Base-by-base conservation (phyloP, 2,329 filamentous ascomycete species). In the Fonsecaea nubica region DNA sequence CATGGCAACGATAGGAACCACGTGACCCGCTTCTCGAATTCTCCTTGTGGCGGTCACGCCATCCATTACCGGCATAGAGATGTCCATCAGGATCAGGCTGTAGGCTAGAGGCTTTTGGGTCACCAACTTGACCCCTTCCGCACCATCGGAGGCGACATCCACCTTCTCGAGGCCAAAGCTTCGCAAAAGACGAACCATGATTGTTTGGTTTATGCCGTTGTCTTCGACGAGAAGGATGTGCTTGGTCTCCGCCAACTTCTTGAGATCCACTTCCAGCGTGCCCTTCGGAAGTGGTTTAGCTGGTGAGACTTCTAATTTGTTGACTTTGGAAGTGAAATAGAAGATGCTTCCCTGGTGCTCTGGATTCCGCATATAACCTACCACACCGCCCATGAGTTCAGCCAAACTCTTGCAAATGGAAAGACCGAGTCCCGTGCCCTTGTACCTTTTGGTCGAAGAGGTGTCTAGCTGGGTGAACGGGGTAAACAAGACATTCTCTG, bases 81-180 rank as follows among this genome's bases (percentile, higher is more conserved):
- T 74, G 62, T 78, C 76, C 77, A 65, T 68, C 42, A 72, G 55
- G 10, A 72, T 58, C 7, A 72, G 40, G 53, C 65, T 67, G 55
- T 83, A 84, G 76, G 92, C 93, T 71, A 97, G 92, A 21, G 90
- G 82, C 68, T 96, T 92, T 62, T 78, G 76, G 7, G 77, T 77
- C 1, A 84, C 73, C 70, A 80, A 74, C 3, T 74, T 75, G 64
- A 93, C 90, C 0, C 93, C 93, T 78, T 97, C 92, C 76, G 95
- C 91, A 0, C 90, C 90, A 73, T 92, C 90, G 74, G 92, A 91
- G 59, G 93, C 93, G 15, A 97, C 92, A 45, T 80, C 80, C 0
- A 83, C 72, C 74, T 96, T 91, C 66, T 80, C 80, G 4, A 83
- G 77, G 5, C 80, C 79, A 73, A 83, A 81, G 8, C 82, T 72